A percentile compares a stretch with the other conserved stretches of the same genome.
Conservation (phyloP, 2,329 filamentous ascomycete genomes). For the Aphanoascus verrucosus region DNA sequence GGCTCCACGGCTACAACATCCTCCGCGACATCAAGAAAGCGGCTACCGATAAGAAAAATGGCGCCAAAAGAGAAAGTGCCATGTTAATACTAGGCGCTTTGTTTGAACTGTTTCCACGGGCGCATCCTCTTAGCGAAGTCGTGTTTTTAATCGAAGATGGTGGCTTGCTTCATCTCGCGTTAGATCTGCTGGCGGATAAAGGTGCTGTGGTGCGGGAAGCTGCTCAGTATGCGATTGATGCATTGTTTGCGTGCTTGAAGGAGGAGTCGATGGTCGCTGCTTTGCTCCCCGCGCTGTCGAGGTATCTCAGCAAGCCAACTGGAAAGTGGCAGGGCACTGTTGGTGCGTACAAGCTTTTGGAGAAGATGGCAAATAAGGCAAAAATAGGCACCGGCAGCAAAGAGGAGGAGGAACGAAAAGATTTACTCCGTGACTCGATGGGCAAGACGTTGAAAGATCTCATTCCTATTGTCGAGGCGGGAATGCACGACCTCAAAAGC, state of each 20-base stretch:
- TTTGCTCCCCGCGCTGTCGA: conserved; percentile 62
- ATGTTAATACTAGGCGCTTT: conserved; percentile 92
- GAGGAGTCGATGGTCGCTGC: conserved; percentile 74
- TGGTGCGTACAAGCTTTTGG: conserved; percentile 70
- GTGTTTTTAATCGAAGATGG: conserved; percentile 73
- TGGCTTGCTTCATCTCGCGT: conserved; percentile 57
- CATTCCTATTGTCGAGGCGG: conserved; percentile 34
- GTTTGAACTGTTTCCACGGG: conserved; percentile 75
- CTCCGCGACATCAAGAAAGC: conserved; percentile 61
- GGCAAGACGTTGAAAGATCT: conserved; percentile 50
- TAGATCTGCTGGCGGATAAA: conserved; percentile 86
- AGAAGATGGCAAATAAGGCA: conserved; percentile 90
- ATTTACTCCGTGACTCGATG: conserved; percentile 81
- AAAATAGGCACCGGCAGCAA: conserved; percentile 73
- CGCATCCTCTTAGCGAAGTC: conserved; percentile 68
- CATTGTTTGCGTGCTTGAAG: conserved; percentile 67
- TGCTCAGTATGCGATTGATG: conserved; percentile 87
- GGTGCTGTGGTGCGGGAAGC: conserved; percentile 78
- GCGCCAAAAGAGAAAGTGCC: conserved; percentile 71
- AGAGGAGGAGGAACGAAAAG: conserved; percentile 78
- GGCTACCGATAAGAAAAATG: conserved; percentile 87
- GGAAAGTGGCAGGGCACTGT: conserved; percentile 98
- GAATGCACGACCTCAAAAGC: conserved; percentile 92
- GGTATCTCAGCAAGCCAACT: conserved; percentile 70
- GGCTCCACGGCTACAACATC: conserved; percentile 51